Evolutionary conservation across 768 basidiomycete genomes (phyloP), one percentile per base, ranked within the genome.

Genomic region (Tulasnella sp.): DNA sequence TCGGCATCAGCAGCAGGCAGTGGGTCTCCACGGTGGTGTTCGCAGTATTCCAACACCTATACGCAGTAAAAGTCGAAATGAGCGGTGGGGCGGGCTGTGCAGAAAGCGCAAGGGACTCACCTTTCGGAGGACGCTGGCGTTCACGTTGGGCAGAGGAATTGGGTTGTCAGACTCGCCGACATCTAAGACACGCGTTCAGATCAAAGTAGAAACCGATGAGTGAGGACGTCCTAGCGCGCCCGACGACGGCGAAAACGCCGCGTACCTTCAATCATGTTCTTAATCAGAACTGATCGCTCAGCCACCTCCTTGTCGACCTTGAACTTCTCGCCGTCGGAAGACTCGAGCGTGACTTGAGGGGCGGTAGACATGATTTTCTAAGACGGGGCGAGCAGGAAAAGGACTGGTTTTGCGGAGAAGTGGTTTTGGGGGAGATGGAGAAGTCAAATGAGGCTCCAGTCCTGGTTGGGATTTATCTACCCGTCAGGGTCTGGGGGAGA

Each of bases 211-310:
- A 40, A 32, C 3, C 32, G 29, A 42, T 72, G n/a, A 72, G 71
- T 75, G 23, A 57, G 35, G 37, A 16, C 40, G 20, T 10, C 75
- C 16, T 42, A 6, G 29, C 78, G 51, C 51, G 46, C 23, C 11
- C 44, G 75, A 79, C 80, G 74, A 71, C 80, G 78, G 32, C 70
- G n/a, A 55, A 37, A 35, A 48, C 72, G n/a, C n/a, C 13, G 81
- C 86, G 55, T 78, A 94, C 98, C 98, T 86, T 99, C 98, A 75
- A 99, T 92, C 98, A 99, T 98, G 88, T 98, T 97, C 89, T 97
- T 98, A 86, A 99, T 98, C 82, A 99, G 90, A 13, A 97, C 95
- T 80, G 91, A 92, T 84, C 98, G 93, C 86, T 96, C 94, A 77
- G 95, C 95, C 77, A 99, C 94, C 77, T 96, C 93, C 85, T 92